Evolutionary conservation across 2,329 filamentous ascomycete genomes (phyloP), one percentile per base, ranked within the genome.

Genomic region (Ceratocystis eucalypticola): DNA sequence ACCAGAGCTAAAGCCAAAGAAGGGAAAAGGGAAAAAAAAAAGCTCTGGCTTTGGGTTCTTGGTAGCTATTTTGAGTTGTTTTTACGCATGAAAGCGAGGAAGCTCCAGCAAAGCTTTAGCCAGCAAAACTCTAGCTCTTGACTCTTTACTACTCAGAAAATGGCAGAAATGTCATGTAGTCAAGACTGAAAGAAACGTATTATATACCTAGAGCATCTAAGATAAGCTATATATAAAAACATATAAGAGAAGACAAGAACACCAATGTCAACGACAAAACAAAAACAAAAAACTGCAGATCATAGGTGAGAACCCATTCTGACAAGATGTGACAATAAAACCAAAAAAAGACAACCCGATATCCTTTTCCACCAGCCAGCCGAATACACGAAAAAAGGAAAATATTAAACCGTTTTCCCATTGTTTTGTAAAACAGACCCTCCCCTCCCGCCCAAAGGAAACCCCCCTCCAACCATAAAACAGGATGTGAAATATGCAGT

Each of bases 281-380:
- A 55, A 55, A 57, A 57, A 57, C 22, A 57, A 28, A 57, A 57
- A 17, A 30, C 28, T 30, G 53, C 28, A 57, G 53, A 57, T 57
- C n/a, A 55, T 25, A 30, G 22, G 50, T 30, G 30, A 57, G 8
- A 57, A 57, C 53, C 53, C 1, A 57, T 33, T 41, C 53, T 57
- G 53, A 30, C 17, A n/a, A 57, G 10, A 57, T 30, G 12, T 28
- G 20, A 20, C 50, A 12, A 44, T n/a, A 28, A 62, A 61, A 61
- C 6, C 33, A 61, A 62, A 44, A 45, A 48, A 48, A 63, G 41
- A 30, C 37, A 28, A 22, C 30, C 37, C 37, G 12, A 41, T 41
- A 41, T 41, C 37, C 37, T 41, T 41, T 41, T 41, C 37, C 37
- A 41, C 37, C 37, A 41, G 10, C 37, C 37, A 15, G 37, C 20